Evolutionary conservation across 352 stramenopile species (phyloP), one percentile per base, ranked within the genome.

Genomic region (Achlya hypogyna): DNA sequence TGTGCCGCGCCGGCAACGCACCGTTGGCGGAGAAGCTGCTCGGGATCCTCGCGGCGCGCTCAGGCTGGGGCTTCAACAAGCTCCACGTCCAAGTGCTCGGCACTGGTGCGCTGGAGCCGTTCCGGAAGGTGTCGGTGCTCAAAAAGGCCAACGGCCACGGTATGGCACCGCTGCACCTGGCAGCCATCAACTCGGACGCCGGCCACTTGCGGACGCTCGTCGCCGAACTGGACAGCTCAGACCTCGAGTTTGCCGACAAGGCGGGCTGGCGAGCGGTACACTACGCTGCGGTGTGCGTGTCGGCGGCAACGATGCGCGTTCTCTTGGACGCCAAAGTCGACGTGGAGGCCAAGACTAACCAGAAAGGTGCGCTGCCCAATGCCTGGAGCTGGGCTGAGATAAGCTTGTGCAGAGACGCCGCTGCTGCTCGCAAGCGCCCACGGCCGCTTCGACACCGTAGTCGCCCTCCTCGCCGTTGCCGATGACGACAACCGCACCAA

Each of bases 181-280:
- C 84, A 9, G 76, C 78, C 0, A 89, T 93, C 62, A 91, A 93
- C 25, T 82, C 84, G 1, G 87, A 90, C 35, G 77, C 65, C 0
- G 84, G 78, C 64, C 86, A 88, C 52, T 67, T 93, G 10, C 71
- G 84, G 34, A 62, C 69, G 10, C 65, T 93, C 14, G 78, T 82
- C 5, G 72, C 72, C 5, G 78, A 72, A 1, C 75, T 84, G 0
- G 76, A 79, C 29, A 80, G 88, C 31, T 82, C 71, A 34, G 71
- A 72, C 10, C 72, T 68, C 0, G 76, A 76, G 0, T 87, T 91
- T 47, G 82, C 88, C 28, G 77, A 86, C 29, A 67, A 75, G 25
- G 43, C 16, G 59, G 77, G 76, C 0, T 90, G 78, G 49, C 79
- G 88, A 52, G 75, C 82, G 0, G 78, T 90, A 5, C 84, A 93